Percentiles rank a stretch among this genome's conserved stretches.
Evolutionary conservation across 139 green algal species (phyloP).

Genomic region (Pseudopediastrum boryanum): DNA sequence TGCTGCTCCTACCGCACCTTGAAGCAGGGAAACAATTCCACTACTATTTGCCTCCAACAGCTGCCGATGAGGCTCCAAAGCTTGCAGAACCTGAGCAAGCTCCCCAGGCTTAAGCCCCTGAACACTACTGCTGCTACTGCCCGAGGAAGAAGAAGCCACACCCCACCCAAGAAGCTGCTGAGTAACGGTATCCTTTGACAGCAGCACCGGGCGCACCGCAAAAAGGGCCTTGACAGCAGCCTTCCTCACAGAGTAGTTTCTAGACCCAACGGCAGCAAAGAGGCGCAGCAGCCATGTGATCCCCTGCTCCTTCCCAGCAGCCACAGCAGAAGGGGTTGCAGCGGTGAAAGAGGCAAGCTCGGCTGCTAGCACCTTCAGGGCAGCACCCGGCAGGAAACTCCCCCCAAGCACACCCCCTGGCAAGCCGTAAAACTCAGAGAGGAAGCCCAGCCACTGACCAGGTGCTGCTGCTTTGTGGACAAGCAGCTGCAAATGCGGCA

Average conservation of each 20-base stretch:
- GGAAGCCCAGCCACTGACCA: constrained; percentile 12
- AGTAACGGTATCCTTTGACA: too few relatives aligned
- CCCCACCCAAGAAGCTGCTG: not conserved
- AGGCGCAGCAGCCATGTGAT: constrained; percentile 36
- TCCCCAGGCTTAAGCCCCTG: too few relatives aligned
- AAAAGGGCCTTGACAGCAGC: constrained; percentile 20
- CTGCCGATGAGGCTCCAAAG: not conserved
- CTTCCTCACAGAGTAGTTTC: constrained; percentile 7
- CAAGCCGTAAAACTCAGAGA: constrained; percentile 17
- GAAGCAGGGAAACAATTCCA: not conserved
- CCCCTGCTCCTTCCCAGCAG: not conserved
- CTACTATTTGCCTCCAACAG: not conserved
- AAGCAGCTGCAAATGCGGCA: constrained; percentile 19
- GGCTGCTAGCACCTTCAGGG: constrained; percentile 23
- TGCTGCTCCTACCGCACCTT: constrained; percentile 7
- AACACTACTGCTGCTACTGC: not conserved
- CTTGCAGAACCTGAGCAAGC: not conserved
- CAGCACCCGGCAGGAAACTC: not conserved
- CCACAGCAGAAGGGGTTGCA: not conserved
- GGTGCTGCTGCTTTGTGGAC: not conserved
- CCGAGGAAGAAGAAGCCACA: not conserved
- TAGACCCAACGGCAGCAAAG: constrained; percentile 21
- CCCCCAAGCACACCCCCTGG: not conserved
- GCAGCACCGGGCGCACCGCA: not conserved
- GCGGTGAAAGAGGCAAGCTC: not conserved